Conservation (phyloP, 768 basidiomycete species). For the Crepidotus variabilis region DNA sequence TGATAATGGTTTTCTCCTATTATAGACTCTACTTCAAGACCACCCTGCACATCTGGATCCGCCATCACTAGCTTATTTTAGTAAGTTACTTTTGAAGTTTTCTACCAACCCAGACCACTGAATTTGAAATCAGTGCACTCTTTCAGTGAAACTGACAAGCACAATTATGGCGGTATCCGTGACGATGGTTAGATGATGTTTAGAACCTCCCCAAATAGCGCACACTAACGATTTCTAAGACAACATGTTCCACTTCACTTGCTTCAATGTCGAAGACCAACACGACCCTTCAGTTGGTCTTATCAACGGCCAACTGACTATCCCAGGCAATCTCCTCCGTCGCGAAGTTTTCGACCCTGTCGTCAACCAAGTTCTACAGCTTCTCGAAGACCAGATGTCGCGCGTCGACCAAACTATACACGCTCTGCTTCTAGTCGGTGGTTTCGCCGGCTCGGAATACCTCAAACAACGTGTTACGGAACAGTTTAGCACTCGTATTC, state of each 20-base stretch:
- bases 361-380: constrained; percentile 72
- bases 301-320: constrained; percentile 77
- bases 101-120: constrained; percentile 1
- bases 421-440: constrained; percentile 86
- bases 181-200: constrained; percentile 62
- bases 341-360: constrained; percentile 90
- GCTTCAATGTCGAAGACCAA: constrained; percentile 84
- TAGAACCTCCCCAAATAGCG: constrained; percentile 1
- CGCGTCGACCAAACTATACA: constrained; percentile 70
- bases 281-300: constrained; percentile 78
- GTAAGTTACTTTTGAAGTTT: constrained; percentile 25
- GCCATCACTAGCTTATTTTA: constrained; percentile 81
- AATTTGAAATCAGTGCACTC: constrained; percentile 53
- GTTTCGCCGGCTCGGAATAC: constrained; percentile 85
- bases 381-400: constrained; percentile 73
- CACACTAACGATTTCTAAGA: constrained; percentile 36
- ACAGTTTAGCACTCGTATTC: constrained; percentile 61
- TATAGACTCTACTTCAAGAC: constrained; percentile 58
- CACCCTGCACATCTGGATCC: constrained; percentile 84
- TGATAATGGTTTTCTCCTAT: background rate
- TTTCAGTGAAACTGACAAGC: constrained; percentile 86
- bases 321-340: constrained; percentile 76
- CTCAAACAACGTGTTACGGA: constrained; percentile 77
- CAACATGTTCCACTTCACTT: constrained; percentile 84
- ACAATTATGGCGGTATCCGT: constrained; percentile 63